Evolutionary conservation across 2,329 filamentous ascomycete species (phyloP), one percentile per base, ranked within the genome.

Genomic region (Mariannaea sp.): DNA sequence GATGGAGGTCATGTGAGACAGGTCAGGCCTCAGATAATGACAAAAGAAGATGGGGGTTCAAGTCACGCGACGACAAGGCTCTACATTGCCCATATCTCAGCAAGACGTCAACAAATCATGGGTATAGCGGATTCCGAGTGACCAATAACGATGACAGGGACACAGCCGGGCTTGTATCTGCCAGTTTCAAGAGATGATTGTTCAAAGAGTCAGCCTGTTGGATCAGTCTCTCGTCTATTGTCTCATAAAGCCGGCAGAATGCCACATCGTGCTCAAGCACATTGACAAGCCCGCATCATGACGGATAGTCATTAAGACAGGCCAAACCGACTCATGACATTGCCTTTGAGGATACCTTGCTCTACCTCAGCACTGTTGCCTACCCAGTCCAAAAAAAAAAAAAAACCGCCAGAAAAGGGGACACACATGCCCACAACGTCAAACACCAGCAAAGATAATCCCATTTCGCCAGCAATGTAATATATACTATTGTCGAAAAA

Each of bases 181-280:
- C 16, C 20, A 46, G 16, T 42, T 45, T 52, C n/a, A 20, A 26
- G 42, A 22, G 47, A 52, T 63, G 61, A 61, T 60, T 60, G 47
- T 35, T 45, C 57, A 22, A 29, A 32, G 8, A 42, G 58, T 65
- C 61, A 65, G 61, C 50, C 52, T 53, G 58, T 41, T 32, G 22
- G 39, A 52, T 64, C 61, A 64, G 50, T 59, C 55, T 54, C 36
- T 24, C 48, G 13, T 17, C 58, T 16, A 50, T 42, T 61, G 59
- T 64, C 46, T 49, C 43, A 45, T 45, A 43, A n/a, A 19, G 30
- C 51, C 26, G 40, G 40, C 44, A 49, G 39, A 35, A 29, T 40
- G 35, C 45, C 17, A 42, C 42, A 53, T 49, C 53, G 53, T 55
- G 53, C 42, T 30, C 35, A 39, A 49, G 49, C 61, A 45, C 46